phyloP scores from a whole-genome alignment of 495 filamentous ascomycete species.

The Penicillium flavigenum region DNA sequence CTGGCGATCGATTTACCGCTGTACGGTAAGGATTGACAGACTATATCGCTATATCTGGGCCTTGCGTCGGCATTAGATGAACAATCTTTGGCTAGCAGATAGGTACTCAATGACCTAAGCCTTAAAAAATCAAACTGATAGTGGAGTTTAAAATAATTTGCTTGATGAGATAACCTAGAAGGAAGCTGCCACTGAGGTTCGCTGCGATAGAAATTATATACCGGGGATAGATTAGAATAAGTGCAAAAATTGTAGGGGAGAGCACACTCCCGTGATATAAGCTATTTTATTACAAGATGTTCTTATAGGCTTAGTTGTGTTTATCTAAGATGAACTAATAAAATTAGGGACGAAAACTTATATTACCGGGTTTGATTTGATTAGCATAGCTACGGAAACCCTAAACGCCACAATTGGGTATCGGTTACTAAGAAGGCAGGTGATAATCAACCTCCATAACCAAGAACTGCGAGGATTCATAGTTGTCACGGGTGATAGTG shows the following conservation, averaged over 20 bases:
- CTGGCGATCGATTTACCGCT: conserved; percentile 2
- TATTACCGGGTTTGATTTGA: conserved; percentile 4
- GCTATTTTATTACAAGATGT: background rate
- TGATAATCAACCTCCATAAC: background rate
- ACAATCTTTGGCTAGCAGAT: background rate
- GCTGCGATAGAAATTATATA: background rate
- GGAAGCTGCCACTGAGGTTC: background rate
- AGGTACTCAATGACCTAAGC: background rate
- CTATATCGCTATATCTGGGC: background rate
- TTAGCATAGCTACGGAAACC: background rate
- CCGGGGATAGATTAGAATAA: background rate
- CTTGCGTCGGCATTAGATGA: background rate
- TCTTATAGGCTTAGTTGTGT: background rate
- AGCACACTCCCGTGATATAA: background rate
- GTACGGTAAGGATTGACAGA: background rate
- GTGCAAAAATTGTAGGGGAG: background rate
- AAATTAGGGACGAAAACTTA: background rate
- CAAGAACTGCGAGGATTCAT: conserved; percentile 7
- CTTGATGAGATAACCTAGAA: background rate
- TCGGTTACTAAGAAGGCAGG: conserved; percentile 4
- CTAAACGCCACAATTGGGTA: conserved; percentile 3
- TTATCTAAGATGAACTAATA: background rate
- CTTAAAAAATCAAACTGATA: background rate
- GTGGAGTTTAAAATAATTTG: background rate
- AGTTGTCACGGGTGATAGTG: background rate